Evolutionary conservation across 441 rosid species (phyloP).

Genomic region (Theobroma grandiflorum): DNA sequence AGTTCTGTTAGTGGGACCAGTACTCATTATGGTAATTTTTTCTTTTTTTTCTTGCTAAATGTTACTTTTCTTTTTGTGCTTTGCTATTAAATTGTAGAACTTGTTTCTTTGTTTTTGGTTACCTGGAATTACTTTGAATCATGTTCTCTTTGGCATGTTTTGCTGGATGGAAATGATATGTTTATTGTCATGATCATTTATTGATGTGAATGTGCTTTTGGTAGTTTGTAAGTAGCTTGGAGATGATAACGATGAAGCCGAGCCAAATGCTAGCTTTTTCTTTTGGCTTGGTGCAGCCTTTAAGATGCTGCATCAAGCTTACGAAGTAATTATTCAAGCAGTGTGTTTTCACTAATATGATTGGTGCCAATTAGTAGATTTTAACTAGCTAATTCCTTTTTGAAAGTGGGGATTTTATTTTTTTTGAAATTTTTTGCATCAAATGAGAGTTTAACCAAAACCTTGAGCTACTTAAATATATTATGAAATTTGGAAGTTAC

Average conservation of each 20-base stretch:
- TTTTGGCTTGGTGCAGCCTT: not conserved
- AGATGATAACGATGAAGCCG: not conserved
- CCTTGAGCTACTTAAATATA: conserved; percentile 15
- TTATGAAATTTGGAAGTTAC: not conserved
- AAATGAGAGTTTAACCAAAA: not conserved
- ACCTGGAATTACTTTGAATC: not conserved
- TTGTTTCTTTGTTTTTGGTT: not conserved
- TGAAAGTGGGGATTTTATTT: not conserved
- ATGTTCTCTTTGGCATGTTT: conserved; percentile 2
- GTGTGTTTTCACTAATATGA: not conserved
- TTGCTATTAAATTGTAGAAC: not conserved
- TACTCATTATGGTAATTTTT: conserved; percentile 65
- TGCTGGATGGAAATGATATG: conserved; percentile 13
- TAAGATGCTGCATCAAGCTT: conserved; percentile 17
- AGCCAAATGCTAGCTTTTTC: not conserved
- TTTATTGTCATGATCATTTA: not conserved
- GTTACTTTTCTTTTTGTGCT: conserved; percentile 8
- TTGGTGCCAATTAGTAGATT: conserved; percentile 6
- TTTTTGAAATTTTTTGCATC: not conserved
- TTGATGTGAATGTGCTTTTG: conserved; percentile 13
- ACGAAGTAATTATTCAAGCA: not conserved
- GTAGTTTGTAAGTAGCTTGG: conserved; percentile 11
- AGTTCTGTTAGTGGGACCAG: conserved; percentile 76
- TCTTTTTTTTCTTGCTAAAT: conserved; percentile 6
- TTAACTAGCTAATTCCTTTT: not conserved